These are phyloP conservation scores for Trametes sp. DNA, from an alignment of 1,284 basidiomycete species.

Conservation along the genomic window DNA sequence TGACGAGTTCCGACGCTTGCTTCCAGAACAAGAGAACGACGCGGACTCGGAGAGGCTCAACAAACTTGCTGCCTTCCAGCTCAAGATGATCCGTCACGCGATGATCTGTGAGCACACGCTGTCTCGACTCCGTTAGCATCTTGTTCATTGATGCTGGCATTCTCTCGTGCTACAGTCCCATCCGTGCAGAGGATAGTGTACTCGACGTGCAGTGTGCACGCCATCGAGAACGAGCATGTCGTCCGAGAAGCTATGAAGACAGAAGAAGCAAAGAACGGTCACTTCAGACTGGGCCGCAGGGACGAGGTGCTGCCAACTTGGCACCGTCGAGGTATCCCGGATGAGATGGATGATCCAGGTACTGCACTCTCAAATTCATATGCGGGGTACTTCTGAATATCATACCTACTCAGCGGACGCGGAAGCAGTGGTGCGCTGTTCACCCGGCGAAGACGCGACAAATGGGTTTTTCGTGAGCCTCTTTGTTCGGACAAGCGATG, in stretches of 20 bases:
- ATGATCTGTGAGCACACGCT: slow-evolving; percentile 78
- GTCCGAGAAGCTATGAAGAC: slow-evolving; percentile 77
- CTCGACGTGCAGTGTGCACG: slow-evolving; percentile 95
- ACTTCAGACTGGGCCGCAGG: slow-evolving; percentile 74
- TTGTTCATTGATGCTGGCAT: neutral
- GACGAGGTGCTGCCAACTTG: slow-evolving; percentile 78
- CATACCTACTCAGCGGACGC: slow-evolving; percentile 57
- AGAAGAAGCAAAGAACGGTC: slow-evolving; percentile 63
- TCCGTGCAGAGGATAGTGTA: slow-evolving; percentile 82
- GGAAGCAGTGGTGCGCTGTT: slow-evolving; percentile 80
- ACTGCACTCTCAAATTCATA: too few species aligned
- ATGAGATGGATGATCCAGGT: slow-evolving; percentile 65
- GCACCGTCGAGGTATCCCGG: slow-evolving; percentile 77
- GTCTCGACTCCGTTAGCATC: neutral
- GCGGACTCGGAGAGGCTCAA: slow-evolving; percentile 67
- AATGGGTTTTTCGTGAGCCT: slow-evolving; percentile 97
- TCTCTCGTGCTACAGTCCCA: slow-evolving; percentile 54
- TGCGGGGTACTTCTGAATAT: too few species aligned
- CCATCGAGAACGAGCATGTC: slow-evolving; percentile 90
- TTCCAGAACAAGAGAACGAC: slow-evolving; percentile 34
- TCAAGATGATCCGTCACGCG: slow-evolving; percentile 94
- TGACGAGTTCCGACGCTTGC: too few species aligned
- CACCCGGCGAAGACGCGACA: slow-evolving; percentile 85
- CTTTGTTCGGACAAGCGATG: slow-evolving; percentile 56
- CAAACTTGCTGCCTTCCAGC: slow-evolving; percentile 88